These are phyloP conservation scores for Entomortierella parvispora DNA, from an alignment of 192 early-diverging fungal genomes.

Conservation along the genomic window DNA sequence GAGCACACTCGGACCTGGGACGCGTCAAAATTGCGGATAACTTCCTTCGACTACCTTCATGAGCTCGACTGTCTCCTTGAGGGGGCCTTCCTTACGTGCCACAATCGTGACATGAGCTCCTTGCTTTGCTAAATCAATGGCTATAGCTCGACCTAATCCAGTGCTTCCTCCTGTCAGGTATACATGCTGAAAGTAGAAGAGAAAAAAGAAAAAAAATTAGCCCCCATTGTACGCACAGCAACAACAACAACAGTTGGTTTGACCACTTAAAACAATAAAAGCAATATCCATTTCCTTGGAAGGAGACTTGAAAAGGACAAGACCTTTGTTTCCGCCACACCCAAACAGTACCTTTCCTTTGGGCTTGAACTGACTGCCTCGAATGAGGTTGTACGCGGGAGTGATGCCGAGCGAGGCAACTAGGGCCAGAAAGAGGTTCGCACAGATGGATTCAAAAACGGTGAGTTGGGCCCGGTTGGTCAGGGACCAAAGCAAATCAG, in stretches of 20 bases:
- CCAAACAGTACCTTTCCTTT: constrained; percentile 37
- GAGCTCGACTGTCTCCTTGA: constrained; percentile 65
- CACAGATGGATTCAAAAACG: constrained; percentile 41
- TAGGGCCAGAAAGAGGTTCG: constrained; percentile 30
- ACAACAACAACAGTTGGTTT: too few species aligned
- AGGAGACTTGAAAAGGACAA: too few species aligned
- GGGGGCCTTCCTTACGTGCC: constrained; percentile 57
- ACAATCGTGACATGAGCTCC: constrained; percentile 80
- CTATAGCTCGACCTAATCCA: constrained; percentile 74
- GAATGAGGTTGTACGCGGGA: constrained; percentile 30
- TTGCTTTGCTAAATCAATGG: constrained; percentile 68
- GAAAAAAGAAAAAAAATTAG: too few species aligned
- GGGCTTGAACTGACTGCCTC: constrained; percentile 38
- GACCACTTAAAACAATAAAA: background rate
- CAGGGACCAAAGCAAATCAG: constrained; percentile 44
- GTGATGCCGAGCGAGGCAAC: constrained; percentile 17
- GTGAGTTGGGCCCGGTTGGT: constrained; percentile 24
- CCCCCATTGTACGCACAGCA: background rate
- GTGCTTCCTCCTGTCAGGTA: constrained; percentile 81
- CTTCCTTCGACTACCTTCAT: constrained; percentile 56
- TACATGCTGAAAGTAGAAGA: constrained; percentile 58
- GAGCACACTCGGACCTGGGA: too few species aligned
- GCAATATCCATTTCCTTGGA: background rate
- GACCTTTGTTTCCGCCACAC: background rate
- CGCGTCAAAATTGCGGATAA: too few species aligned